A percentile compares a stretch with the other conserved stretches of the same genome.
phyloP scores from a whole-genome alignment of 306 rosid genomes.

The Spatholobus suberectus region DNA sequence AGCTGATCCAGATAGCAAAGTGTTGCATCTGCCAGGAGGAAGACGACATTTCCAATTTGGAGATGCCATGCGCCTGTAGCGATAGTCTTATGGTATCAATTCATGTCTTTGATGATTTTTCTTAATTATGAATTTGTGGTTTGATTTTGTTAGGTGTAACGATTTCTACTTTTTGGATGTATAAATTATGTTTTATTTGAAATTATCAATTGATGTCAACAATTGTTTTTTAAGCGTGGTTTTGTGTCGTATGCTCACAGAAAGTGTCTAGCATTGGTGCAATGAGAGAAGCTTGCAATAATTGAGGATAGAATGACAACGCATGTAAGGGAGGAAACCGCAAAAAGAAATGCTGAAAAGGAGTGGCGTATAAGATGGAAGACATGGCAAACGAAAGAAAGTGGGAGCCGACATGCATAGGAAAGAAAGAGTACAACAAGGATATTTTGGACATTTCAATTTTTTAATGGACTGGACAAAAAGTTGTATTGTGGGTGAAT shows the following conservation, averaged over 20 bases:
- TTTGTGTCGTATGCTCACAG: constrained; percentile 88
- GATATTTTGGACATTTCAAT: too few relatives aligned
- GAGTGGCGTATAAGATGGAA: too few relatives aligned
- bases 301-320: too few relatives aligned
- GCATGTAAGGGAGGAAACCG: too few relatives aligned
- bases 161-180: background rate
- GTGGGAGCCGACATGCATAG: too few relatives aligned
- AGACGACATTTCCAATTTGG: constrained; percentile 72
- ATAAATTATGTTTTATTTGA: background rate
- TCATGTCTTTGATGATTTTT: too few relatives aligned
- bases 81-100: constrained; percentile 91
- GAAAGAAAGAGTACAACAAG: too few relatives aligned
- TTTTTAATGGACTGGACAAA: too few relatives aligned
- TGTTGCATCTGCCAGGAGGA: constrained; percentile 99
- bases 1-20: constrained; percentile 76
- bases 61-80: constrained; percentile 88
- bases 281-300: too few relatives aligned
- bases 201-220: constrained; percentile 10
- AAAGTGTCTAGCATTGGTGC: constrained; percentile 98
- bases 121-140: constrained; percentile 13
- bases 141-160: background rate
- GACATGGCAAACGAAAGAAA: too few relatives aligned
- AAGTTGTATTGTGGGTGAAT: too few relatives aligned
- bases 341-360: too few relatives aligned
- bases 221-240: background rate